Evolutionary conservation across 495 filamentous ascomycete species (phyloP), one percentile per base, ranked within the genome.

Genomic region (Penicillium tannophilum): DNA sequence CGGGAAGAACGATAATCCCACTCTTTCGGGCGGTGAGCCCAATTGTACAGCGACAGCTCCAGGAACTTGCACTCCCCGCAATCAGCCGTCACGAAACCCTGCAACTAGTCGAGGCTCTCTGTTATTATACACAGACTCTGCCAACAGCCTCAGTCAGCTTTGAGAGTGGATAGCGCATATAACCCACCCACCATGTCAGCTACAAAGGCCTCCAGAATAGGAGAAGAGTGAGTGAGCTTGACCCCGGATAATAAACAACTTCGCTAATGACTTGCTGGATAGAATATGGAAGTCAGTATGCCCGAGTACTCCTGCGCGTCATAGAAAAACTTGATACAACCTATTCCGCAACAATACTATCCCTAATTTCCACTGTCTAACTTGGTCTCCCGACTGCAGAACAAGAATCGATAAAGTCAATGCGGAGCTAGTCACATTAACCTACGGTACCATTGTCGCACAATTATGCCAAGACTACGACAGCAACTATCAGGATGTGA

Each of bases 381-480:
- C 33, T 31, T 35, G 23, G 52, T 67, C 55, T 65, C 44, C 44
- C 46, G 12, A 12, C 24, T 45, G 14, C 56, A 86, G 84, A 88
- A 82, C 79, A 33, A 76, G 78, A 64, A 76, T 88, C 58, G 86
- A 89, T 68, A 89, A 89, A 69, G 83, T 89, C 72, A 88, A 96
- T 76, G 91, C 94, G 49, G 94, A 98, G 75, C 82, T 98, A 62
- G 94, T 98, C 20, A 96, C 93, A 56, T 83, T 98, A 67, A 98
- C 94, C 42, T 98, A 98, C 70, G 94, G 94, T 59, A 97, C 95
- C 14, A 96, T 98, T 64, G 94, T 98, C 54, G 89, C 91, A 41
- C 94, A 98, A 73, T 82, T 98, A 53, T 97, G 92, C 77, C 92
- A 93, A 71, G 94, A 98, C 79, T 96, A 89, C 67, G 91, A 97